Evolutionary conservation across 2,329 filamentous ascomycete genomes (phyloP), one percentile per base, ranked within the genome.

Genomic region (Chrysoporthe puriensis): DNA sequence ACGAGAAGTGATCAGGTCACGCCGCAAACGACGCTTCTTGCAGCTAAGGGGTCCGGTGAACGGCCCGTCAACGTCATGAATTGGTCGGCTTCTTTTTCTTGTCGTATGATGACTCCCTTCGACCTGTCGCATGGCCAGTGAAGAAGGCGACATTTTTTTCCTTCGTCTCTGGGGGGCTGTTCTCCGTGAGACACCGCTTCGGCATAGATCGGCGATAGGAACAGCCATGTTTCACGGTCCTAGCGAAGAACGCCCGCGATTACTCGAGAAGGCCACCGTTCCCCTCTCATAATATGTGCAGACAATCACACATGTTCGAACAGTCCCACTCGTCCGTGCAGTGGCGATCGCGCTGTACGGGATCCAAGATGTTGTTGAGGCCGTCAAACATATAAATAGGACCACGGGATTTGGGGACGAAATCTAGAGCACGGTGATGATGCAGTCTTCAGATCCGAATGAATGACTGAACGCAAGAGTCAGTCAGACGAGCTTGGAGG

Each of bases 1-100:
- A 8, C 89, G 85, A 26, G 89, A 92, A 1, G 91, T 93, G 73
- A 92, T 86, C 56, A 92, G 82, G 26, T 85, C 78, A 2, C 87
- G 79, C 0, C 88, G 84, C 4, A 92, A 79, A 3, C 90, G 84
- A 34, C 90, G 86, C 77, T 92, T 93, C 81, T 93, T 93, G 74
- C 79, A 82, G 74, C 81, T 75, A 67, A 87, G 71, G n/a, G 71
- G 73, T 40, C 80, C 80, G 0, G 84, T 86, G 71, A 83, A 80
- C 62, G 81, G 85, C 64, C 83, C 87, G 69, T 90, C 88, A 56
- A 90, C 85, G 70, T 91, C 88, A 46, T 85, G 83, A 2, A 79
- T 71, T 5, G 82, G 77, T 34, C 89, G 84, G 26, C 76, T 74
- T 43, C 88, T 84, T 73, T 90, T 90, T 16, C 59, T 44, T 16